Evolutionary conservation across 2,329 filamentous ascomycete genomes (phyloP).

Genomic region (Beauveria sp.): DNA sequence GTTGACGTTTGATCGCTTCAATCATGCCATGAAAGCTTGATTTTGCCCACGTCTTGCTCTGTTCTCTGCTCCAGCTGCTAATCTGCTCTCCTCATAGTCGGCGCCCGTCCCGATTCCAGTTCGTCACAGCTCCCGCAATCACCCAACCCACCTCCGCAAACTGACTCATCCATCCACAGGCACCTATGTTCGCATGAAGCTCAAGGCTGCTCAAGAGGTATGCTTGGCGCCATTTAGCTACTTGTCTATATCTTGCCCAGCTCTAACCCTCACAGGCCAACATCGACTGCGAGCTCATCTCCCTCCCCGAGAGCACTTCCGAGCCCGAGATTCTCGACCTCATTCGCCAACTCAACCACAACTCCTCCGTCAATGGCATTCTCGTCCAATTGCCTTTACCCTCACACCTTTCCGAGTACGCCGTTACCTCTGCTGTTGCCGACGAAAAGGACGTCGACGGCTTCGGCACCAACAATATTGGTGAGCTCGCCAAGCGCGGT

Average conservation of each 20-base stretch:
- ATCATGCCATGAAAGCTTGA: constrained; percentile 8
- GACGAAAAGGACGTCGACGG: constrained; percentile 98
- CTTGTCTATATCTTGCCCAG: background rate
- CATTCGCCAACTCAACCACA: constrained; percentile 77
- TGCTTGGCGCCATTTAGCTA: constrained; percentile 14
- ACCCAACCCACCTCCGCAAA: constrained; percentile 19
- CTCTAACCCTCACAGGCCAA: constrained; percentile 54
- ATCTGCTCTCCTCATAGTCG: constrained; percentile 50
- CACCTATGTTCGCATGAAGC: constrained; percentile 99
- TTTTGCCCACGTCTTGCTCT: background rate
- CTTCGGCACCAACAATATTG: constrained; percentile 90
- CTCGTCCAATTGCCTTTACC: constrained; percentile 90
- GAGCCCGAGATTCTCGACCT: constrained; percentile 81
- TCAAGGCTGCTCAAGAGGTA: constrained; percentile 92
- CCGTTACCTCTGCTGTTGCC: constrained; percentile 80
- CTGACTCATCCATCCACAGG: constrained; percentile 43
- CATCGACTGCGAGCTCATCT: constrained; percentile 79
- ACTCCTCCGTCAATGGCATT: constrained; percentile 80
- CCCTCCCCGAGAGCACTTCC: constrained; percentile 72
- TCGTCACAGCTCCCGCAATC: constrained; percentile 17
- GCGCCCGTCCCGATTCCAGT: constrained; percentile 89
- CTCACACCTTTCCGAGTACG: constrained; percentile 81
- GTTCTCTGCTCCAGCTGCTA: constrained; percentile 12
- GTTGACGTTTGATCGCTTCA: background rate
- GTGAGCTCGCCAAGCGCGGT: constrained; percentile 91